Base-by-base conservation (phyloP, 2,329 filamentous ascomycete species). In the Ophiosphaerella korrae region DNA sequence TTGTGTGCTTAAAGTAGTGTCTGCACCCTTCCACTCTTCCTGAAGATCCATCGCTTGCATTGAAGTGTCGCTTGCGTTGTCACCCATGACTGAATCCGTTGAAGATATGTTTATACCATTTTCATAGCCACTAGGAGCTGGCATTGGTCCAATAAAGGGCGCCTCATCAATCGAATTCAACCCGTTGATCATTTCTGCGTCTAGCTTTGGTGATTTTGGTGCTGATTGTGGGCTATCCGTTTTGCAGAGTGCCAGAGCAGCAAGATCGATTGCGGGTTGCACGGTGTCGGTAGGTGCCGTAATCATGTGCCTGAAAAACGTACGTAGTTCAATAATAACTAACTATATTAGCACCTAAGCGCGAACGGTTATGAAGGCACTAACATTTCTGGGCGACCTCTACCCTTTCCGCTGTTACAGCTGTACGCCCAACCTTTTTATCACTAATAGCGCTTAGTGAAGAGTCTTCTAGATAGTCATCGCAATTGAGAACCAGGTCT, bases 401-500 rank as follows among this genome's bases (percentile, higher is more conserved):
- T 14, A 86, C 78, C 63, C 84, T 83, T 37, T 80, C 76, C 35
- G 81, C 72, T 68, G 83, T 74, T 74, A 92, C 76, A 72, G 84
- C 80, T 75, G 88, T 75, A 31, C 89, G 88, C n/a, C 90, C 91
- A 34, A 96, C 88, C 31, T 85, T 83, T 58, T 92, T 90, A 24
- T 79, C 76, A 42, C 79, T 78, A 36, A 94, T 78, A 23, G 78
- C 82, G 50, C 85, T 82, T 36, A 87, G 84, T 7, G 82, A 83
- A 4, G 89, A 74, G 3, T 88, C 83, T 66, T 94, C 84, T 58
- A 87, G 84, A 64, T 88, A 84, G 4, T 85, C 74, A 23, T 93
- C 85, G 59, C 90, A 90, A 42, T 90, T 80, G 50, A 95, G 79
- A 3, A 97, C 86, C 58, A 97, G 83, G 5, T 94, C 83, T 42